phyloP scores from a whole-genome alignment of 305 asterid species.

The Fraxinus sp. region DNA sequence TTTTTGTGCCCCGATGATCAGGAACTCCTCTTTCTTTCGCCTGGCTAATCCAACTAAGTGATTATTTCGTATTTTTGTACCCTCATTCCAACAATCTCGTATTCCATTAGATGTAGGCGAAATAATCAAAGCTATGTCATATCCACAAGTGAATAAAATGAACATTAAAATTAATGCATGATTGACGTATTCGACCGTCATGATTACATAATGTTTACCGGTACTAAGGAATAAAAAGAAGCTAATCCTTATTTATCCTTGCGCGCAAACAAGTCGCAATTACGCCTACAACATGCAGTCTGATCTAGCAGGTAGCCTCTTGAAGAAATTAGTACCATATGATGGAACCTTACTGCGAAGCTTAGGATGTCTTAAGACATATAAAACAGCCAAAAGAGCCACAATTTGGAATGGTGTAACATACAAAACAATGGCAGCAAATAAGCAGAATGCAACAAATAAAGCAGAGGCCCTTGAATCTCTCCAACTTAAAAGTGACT shows the following conservation, averaged over 20 bases:
- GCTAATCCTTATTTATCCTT: neutral
- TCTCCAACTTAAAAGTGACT: slow-evolving; percentile 66
- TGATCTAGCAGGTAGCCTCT: slow-evolving; percentile 69
- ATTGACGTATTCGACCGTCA: neutral
- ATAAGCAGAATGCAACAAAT: slow-evolving; percentile 55
- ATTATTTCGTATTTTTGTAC: neutral
- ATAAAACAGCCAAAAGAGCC: slow-evolving; percentile 44
- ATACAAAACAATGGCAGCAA: slow-evolving; percentile 55
- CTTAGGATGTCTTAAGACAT: slow-evolving; percentile 70
- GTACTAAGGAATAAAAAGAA: neutral
- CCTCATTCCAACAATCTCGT: neutral
- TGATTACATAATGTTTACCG: neutral
- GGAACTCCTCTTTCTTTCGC: neutral
- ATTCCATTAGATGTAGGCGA: neutral
- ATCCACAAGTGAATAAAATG: neutral
- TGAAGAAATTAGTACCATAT: slow-evolving; percentile 59
- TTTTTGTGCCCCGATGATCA: neutral
- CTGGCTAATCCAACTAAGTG: neutral
- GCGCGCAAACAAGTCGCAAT: neutral
- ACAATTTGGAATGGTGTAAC: slow-evolving; percentile 61
- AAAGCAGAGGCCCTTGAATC: slow-evolving; percentile 79
- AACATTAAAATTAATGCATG: neutral
- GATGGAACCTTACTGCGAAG: slow-evolving; percentile 61
- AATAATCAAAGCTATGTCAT: neutral
- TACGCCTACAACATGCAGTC: slow-evolving; percentile 55